phyloP scores from a whole-genome alignment of 306 rosid genomes.

The Spatholobus suberectus region DNA sequence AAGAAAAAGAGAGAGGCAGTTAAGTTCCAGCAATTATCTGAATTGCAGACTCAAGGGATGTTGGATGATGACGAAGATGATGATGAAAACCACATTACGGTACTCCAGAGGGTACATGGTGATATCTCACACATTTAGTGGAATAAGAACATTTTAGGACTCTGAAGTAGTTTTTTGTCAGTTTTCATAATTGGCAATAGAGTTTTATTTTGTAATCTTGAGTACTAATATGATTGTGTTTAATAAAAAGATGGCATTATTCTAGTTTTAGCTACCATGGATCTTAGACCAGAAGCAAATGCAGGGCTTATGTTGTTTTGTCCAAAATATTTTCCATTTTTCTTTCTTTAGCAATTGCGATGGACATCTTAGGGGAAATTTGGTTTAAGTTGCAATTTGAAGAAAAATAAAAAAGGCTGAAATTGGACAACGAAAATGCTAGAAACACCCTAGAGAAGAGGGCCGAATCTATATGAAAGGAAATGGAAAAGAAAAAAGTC shows the following conservation, averaged over 20 bases:
- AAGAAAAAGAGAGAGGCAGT: slow-evolving; percentile 30
- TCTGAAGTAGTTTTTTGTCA: neutral
- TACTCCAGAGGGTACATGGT: neutral
- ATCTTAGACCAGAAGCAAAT: neutral
- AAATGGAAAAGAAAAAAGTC: neutral
- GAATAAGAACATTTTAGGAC: neutral
- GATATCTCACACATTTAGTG: slow-evolving; percentile 33
- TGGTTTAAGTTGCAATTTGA: neutral
- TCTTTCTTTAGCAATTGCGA: neutral
- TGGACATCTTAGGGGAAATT: neutral
- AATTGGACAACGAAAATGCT: neutral
- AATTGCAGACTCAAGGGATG: slow-evolving; percentile 14
- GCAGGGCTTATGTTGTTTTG: neutral
- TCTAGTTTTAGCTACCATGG: neutral
- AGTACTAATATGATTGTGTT: neutral
- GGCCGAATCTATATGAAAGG: neutral
- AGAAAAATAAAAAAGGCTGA: neutral
- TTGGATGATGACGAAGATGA: slow-evolving; percentile 24
- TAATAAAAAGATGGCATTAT: neutral
- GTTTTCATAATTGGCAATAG: neutral
- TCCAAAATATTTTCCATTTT: neutral
- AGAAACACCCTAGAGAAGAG: neutral
- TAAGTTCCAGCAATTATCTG: slow-evolving; percentile 38
- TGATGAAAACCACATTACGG: neutral
- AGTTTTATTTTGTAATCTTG: neutral